Evolutionary conservation across 1,139 yeast genomes (phyloP).

Genomic region (Suhomyces coccinellae): DNA sequence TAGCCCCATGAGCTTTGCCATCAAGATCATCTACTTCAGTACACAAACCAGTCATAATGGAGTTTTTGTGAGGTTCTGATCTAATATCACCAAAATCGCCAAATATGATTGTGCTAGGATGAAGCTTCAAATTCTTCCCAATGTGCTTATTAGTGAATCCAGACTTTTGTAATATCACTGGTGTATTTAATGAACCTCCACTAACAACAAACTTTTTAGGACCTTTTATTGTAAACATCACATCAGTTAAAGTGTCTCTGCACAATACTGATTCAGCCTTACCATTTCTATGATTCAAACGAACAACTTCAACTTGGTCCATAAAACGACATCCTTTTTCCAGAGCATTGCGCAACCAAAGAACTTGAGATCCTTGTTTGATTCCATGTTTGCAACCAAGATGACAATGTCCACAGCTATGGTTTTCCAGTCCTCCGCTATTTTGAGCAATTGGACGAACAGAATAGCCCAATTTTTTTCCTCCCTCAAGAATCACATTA

Average conservation of each 20-base stretch:
- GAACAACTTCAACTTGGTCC: conserved; percentile 47
- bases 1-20: conserved; percentile 59
- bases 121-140: conserved; percentile 55
- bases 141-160: conserved; percentile 56
- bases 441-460: conserved; percentile 49
- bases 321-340: conserved; percentile 51
- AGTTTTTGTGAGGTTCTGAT: conserved; percentile 39
- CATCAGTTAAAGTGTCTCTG: conserved; percentile 30
- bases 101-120: conserved; percentile 46
- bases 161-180: conserved; percentile 49
- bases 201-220: conserved; percentile 50
- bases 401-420: conserved; percentile 53
- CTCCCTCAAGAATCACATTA: conserved; percentile 46
- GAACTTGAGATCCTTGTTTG: conserved; percentile 53
- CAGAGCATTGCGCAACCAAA: conserved; percentile 56
- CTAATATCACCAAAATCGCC: conserved; percentile 47
- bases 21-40: conserved; percentile 53
- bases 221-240: conserved; percentile 39
- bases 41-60: conserved; percentile 56
- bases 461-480: conserved; percentile 47
- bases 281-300: conserved; percentile 42
- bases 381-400: conserved; percentile 57
- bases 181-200: conserved; percentile 57
- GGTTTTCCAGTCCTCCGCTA: conserved; percentile 47
- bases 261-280: conserved; percentile 48